Evolutionary conservation across 331 rosid genomes (phyloP).

Genomic region (Telfairia occidentalis): DNA sequence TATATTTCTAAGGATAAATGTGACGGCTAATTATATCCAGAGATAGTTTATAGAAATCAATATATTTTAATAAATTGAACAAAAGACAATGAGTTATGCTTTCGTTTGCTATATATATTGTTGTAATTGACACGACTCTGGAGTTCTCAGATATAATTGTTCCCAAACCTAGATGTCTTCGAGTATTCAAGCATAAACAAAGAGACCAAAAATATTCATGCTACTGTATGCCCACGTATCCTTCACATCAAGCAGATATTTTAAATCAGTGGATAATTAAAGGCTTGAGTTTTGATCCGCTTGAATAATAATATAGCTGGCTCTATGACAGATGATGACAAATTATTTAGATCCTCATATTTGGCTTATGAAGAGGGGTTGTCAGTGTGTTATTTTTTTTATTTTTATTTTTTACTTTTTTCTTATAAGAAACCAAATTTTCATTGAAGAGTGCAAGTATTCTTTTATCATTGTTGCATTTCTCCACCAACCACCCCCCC

Average conservation of each 20-base stretch:
- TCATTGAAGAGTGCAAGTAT: too few species aligned
- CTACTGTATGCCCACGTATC: background rate
- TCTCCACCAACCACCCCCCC: too few species aligned
- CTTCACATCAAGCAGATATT: background rate
- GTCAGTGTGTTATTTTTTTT: background rate
- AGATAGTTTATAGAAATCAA: background rate
- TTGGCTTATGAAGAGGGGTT: background rate
- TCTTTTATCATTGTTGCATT: background rate
- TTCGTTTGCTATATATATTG: background rate
- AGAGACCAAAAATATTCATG: background rate
- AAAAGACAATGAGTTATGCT: background rate
- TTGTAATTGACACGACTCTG: background rate
- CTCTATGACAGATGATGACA: background rate
- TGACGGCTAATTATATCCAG: background rate
- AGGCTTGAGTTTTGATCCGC: background rate
- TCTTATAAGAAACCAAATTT: too few species aligned
- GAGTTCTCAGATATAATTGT: background rate
- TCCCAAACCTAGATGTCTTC: background rate
- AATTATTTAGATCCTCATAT: background rate
- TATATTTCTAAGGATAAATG: background rate
- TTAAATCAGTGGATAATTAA: background rate
- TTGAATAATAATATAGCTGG: too few species aligned
- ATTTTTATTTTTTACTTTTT: too few species aligned
- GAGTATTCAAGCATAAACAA: background rate
- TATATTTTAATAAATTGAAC: background rate